Evolutionary conservation across 352 stramenopile species (phyloP).

Genomic region (Thalassiosira hispida): DNA sequence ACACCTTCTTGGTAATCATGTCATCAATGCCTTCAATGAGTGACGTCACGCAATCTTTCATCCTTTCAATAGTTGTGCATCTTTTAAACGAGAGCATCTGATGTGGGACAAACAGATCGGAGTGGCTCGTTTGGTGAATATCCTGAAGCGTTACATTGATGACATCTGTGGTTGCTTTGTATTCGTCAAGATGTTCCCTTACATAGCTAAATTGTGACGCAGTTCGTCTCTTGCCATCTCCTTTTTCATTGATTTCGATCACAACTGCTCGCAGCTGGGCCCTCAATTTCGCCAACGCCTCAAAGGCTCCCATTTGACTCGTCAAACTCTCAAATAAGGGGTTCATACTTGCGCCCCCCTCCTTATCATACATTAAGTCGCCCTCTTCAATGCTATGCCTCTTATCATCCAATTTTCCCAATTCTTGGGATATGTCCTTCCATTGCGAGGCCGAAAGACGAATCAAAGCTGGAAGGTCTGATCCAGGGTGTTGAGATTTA

Average conservation of each 20-base stretch:
- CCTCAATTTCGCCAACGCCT: conserved; percentile 21
- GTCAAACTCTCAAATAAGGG: conserved; percentile 12
- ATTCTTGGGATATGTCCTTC: conserved; percentile 1
- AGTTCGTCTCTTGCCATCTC: background rate
- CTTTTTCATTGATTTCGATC: background rate
- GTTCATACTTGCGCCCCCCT: background rate
- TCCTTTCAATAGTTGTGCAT: conserved; percentile 6
- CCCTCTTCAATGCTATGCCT: background rate
- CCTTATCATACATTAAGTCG: background rate
- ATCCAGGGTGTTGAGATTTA: background rate
- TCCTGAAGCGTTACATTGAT: conserved; percentile 10
- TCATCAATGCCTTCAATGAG: conserved; percentile 14
- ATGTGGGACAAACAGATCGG: conserved; percentile 1
- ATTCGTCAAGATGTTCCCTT: background rate
- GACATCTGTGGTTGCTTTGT: background rate
- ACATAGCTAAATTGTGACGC: background rate
- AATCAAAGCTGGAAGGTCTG: conserved; percentile 3
- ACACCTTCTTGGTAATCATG: conserved; percentile 9
- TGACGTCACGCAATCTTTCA: conserved; percentile 33
- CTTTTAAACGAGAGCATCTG: background rate
- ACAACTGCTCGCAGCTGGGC: background rate
- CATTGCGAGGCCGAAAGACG: conserved; percentile 10
- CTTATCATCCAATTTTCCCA: conserved; percentile 3
- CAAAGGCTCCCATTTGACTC: conserved; percentile 20
- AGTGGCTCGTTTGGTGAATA: background rate